Base-by-base conservation (phyloP, 495 filamentous ascomycete genomes). In the Sordaria brevicollis region DNA sequence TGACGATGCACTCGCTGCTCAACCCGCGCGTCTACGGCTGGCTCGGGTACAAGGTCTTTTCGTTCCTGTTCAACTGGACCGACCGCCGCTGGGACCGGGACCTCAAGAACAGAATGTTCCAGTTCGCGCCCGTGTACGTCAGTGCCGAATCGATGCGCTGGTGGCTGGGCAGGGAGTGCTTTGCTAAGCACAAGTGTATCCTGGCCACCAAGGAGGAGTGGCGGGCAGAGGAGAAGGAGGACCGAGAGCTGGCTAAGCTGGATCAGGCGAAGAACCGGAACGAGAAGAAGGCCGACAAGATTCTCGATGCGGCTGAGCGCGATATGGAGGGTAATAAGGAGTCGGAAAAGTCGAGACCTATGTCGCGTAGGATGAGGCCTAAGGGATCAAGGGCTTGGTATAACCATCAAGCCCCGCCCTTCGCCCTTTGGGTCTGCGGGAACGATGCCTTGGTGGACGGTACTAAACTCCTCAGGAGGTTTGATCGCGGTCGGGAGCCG, bases 151-250 rank as follows among this genome's bases (percentile, higher is more conserved):
- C 88, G 29, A 97, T 98, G 91, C 86, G 92, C 0, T 98, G 94
- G 95, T 98, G 94, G 94, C 84, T 98, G 1, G 95, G 95, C 0
- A 81, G 90, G 2, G 93, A 96, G 74, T 92, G 93, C 72, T 98
- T 98, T 77, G 93, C 95, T 0, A 91, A 85, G 71, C 93, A 97
- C 71, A 91, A 91, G 78, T 98, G 95, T 78, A 96, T 98, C 67
- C 84, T 98, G 10, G 84, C 91, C 5, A 94, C 93, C 3, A 83
- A 86, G 36, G 90, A 93, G 70, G 88, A 92, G 70, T 83, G 84
- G 71, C 80, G 79, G 65, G 79, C 82, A 6, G 91, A 94, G 72
- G 88, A 90, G 68, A 82, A 84, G 35, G 88, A 91, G 67, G 88
- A 91, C 69, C 78, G 80, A 35, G 80, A 74, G 36, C 68, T 38